Evolutionary conservation across 306 rosid species (phyloP).

Genomic region (Acacia acuminata): DNA sequence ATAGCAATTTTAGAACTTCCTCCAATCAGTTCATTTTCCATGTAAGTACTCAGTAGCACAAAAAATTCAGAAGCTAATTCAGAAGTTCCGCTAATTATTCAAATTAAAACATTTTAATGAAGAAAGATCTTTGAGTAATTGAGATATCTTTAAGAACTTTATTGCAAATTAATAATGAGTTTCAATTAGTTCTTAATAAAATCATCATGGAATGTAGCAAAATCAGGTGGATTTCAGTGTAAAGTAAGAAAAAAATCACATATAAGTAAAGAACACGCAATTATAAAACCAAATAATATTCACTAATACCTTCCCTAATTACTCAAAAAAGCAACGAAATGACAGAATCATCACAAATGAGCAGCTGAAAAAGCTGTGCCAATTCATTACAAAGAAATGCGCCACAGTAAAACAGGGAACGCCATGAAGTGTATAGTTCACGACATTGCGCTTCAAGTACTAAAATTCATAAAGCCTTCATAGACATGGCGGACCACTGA

Average conservation of each 20-base stretch:
- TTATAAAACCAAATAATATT: not conserved
- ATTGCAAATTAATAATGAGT: not conserved
- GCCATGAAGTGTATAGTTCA: not conserved
- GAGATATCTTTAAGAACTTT: not conserved
- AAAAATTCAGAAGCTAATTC: slow-evolving; percentile 11
- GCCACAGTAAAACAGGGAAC: not conserved
- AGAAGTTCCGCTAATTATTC: not conserved
- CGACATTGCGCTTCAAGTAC: not conserved
- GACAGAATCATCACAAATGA: not conserved
- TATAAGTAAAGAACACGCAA: not conserved
- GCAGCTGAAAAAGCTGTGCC: not conserved
- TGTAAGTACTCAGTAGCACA: not conserved
- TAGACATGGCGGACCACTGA: not conserved
- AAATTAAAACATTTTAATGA: not conserved
- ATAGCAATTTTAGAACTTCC: not conserved
- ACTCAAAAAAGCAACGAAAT: not conserved
- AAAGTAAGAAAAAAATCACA: not conserved
- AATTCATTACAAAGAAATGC: not conserved
- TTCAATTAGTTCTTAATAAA: not conserved
- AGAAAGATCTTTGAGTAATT: not conserved
- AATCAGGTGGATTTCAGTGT: not conserved
- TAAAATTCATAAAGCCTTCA: not conserved
- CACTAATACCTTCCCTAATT: not conserved
- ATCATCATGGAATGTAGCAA: not conserved
- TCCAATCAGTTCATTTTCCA: not conserved